Evolutionary conservation across 495 filamentous ascomycete species (phyloP).

Genomic region (Chaetomium tenue): DNA sequence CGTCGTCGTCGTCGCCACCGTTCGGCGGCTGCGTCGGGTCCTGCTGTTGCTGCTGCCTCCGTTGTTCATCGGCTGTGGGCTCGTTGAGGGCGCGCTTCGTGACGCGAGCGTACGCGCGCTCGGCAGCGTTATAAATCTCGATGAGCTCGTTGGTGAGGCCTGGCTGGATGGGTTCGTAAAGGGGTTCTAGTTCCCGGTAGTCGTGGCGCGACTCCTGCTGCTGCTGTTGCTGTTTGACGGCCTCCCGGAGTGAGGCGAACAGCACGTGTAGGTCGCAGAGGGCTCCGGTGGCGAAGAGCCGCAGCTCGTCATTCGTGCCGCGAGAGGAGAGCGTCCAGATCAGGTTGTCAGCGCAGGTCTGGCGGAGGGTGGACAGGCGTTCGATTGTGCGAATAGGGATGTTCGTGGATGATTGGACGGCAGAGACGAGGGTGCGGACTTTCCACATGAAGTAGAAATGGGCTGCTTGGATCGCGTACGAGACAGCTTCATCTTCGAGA

Average conservation of each 20-base stretch:
- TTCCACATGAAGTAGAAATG: slow-evolving; percentile 98
- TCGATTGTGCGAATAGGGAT: slow-evolving; percentile 54
- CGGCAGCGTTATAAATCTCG: slow-evolving; percentile 69
- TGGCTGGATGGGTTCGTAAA: slow-evolving; percentile 62
- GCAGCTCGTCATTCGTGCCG: slow-evolving; percentile 68
- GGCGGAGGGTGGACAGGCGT: slow-evolving; percentile 55
- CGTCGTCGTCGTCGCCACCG: slow-evolving; percentile 51
- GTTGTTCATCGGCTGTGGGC: slow-evolving; percentile 61
- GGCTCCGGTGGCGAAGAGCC: slow-evolving; percentile 68
- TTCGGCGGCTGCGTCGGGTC: slow-evolving; percentile 40
- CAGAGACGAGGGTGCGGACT: slow-evolving; percentile 51
- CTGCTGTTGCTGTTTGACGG: slow-evolving; percentile 31
- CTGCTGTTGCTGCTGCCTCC: not conserved
- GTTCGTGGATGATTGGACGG: slow-evolving; percentile 43
- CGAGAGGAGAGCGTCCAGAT: slow-evolving; percentile 63
- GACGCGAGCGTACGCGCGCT: slow-evolving; percentile 72
- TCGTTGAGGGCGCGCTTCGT: slow-evolving; percentile 62
- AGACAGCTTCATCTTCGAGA: slow-evolving; percentile 72
- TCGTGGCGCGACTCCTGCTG: slow-evolving; percentile 25
- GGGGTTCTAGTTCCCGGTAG: slow-evolving; percentile 51
- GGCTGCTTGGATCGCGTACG: slow-evolving; percentile 65
- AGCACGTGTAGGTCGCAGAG: slow-evolving; percentile 79
- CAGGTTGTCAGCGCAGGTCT: slow-evolving; percentile 58
- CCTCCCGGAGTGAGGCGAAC: slow-evolving; percentile 66
- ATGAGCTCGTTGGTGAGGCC: slow-evolving; percentile 62